Percentiles rank a stretch among this genome's conserved stretches.
Evolutionary conservation across 176 grass and related monocot species (phyloP).

Genomic region (Carex littledalei): DNA sequence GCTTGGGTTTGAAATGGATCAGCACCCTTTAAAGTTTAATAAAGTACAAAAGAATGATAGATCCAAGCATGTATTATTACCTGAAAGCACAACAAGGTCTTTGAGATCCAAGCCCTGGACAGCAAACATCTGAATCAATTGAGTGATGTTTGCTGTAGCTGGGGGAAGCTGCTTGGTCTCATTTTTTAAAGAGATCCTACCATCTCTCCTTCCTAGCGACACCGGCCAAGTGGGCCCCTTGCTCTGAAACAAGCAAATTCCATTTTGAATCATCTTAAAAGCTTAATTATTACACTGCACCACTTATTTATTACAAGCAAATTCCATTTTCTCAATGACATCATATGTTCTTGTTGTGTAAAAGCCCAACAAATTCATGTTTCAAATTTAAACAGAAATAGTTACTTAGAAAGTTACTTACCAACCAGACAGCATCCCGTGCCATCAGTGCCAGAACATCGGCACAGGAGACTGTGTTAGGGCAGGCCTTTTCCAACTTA

Average conservation of each 20-base stretch:
- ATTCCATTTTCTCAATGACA: not conserved
- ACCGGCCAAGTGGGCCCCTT: not conserved
- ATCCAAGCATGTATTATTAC: not conserved
- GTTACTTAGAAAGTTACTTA: not conserved
- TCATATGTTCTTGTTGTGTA: not conserved
- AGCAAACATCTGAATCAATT: slow-evolving; percentile 31
- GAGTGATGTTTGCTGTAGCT: slow-evolving; percentile 43
- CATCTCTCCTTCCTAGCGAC: not conserved
- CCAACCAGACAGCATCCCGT: slow-evolving; percentile 49
- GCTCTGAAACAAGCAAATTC: not conserved
- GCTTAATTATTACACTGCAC: not conserved
- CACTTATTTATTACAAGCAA: not conserved
- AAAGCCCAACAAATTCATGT: not conserved
- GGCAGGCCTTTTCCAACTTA: slow-evolving; percentile 55
- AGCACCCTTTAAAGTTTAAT: no score
- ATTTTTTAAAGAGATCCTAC: not conserved
- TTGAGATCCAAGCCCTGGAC: slow-evolving; percentile 22
- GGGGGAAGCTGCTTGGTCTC: not conserved
- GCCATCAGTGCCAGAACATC: slow-evolving; percentile 57
- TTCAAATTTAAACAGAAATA: not conserved
- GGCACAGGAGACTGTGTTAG: slow-evolving; percentile 53
- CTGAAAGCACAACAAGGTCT: slow-evolving; percentile 56
- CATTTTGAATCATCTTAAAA: not conserved
- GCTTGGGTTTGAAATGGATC: no score
- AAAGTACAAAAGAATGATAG: no score